These are phyloP conservation scores for Lipomyces orientalis DNA, from an alignment of 805 yeast species.

Conservation along the genomic window DNA sequence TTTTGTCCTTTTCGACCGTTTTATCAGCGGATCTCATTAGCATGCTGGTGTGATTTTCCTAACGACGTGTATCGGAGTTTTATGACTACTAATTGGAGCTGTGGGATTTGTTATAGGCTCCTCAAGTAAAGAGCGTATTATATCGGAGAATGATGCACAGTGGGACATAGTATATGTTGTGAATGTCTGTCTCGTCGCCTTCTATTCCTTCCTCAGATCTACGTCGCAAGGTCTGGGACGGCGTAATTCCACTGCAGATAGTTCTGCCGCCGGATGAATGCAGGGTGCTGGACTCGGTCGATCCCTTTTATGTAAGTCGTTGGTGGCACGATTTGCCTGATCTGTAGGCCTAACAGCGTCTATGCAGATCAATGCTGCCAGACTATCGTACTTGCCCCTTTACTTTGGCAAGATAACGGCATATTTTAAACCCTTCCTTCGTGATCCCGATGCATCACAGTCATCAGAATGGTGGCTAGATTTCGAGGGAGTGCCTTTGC, in stretches of 20 bases:
- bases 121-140: no score
- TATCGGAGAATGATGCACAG: neutral
- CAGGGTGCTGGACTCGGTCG: conserved; percentile 21
- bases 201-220: conserved; percentile 8
- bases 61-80: no score
- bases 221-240: conserved; percentile 40
- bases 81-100: no score
- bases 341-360: neutral
- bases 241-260: conserved; percentile 41
- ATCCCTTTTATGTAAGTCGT: conserved; percentile 33
- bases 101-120: neutral
- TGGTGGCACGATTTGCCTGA: conserved; percentile 1
- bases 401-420: conserved; percentile 35
- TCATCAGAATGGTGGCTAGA: conserved; percentile 66
- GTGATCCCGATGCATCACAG: conserved; percentile 38
- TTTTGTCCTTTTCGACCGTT: no score
- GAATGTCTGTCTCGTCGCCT: conserved; percentile 1
- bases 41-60: no score
- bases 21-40: no score
- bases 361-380: conserved; percentile 32
- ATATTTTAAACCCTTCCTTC: conserved; percentile 40
- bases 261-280: conserved; percentile 39
- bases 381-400: conserved; percentile 41
- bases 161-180: conserved; percentile 3
- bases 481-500: conserved; percentile 64